phyloP scores from a whole-genome alignment of 1,284 basidiomycete genomes.

The Ceratobasidium sp. region DNA sequence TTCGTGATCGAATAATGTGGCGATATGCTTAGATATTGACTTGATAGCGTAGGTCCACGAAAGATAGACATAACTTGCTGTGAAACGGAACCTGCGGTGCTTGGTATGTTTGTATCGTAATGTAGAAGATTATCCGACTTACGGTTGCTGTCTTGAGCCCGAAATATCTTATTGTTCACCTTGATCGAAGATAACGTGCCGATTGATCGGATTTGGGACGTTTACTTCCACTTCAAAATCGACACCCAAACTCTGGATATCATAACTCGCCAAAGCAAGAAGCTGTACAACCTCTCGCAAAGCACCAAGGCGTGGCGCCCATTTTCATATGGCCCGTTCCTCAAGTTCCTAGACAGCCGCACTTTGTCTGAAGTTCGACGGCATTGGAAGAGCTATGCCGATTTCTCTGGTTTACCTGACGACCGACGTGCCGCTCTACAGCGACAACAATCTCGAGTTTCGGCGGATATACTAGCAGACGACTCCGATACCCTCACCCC shows the following conservation, averaged over 20 bases:
- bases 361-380: conserved; percentile 62
- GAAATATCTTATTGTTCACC: conserved; percentile 60
- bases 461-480: not conserved
- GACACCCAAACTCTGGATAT: conserved; percentile 59
- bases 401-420: conserved; percentile 49
- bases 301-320: conserved; percentile 61
- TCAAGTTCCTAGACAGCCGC: conserved; percentile 58
- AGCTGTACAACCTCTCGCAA: conserved; percentile 59
- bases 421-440: conserved; percentile 7
- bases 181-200: conserved; percentile 57
- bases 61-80: conserved; percentile 15
- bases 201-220: conserved; percentile 63
- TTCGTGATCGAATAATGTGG: not conserved
- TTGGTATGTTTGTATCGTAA: not conserved
- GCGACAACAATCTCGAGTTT: conserved; percentile 47
- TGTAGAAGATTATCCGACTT: too few relatives aligned
- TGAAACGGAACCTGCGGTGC: not conserved
- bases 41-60: not conserved
- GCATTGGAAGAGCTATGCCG: conserved; percentile 61
- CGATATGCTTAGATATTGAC: not conserved
- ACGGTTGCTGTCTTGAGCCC: conserved; percentile 54
- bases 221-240: conserved; percentile 69
- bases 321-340: conserved; percentile 59
- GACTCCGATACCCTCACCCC: conserved; percentile 35
- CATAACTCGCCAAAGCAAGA: conserved; percentile 64